Conservation (phyloP, 1,284 basidiomycete species). For the Tremellales sp. region DNA sequence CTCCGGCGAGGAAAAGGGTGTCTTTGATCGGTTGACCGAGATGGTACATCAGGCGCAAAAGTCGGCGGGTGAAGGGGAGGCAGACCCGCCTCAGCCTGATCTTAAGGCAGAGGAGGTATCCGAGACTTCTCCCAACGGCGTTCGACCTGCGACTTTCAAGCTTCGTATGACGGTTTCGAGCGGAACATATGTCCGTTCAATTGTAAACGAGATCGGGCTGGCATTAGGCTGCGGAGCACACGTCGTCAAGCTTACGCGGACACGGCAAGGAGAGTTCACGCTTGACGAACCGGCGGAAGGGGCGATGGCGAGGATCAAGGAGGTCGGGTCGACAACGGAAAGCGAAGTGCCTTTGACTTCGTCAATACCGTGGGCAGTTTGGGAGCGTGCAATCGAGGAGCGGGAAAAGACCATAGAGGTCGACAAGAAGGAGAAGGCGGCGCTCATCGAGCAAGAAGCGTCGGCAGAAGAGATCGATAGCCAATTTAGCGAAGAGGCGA, state of each 20-base stretch:
- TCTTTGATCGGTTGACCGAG: conserved; percentile 60
- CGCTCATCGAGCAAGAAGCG: conserved; percentile 48
- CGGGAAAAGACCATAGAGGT: conserved; percentile 36
- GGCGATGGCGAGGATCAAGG: conserved; percentile 5
- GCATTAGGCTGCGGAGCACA: conserved; percentile 80
- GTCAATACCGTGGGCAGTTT: conserved; percentile 77
- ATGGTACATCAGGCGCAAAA: conserved; percentile 43
- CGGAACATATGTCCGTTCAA: conserved; percentile 93
- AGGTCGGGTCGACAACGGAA: not conserved
- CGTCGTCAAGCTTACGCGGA: conserved; percentile 80
- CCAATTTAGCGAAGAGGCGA: conserved; percentile 46
- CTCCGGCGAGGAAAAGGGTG: conserved; percentile 63
- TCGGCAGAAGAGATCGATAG: conserved; percentile 27
- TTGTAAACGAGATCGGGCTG: conserved; percentile 84
- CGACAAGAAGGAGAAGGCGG: conserved; percentile 51
- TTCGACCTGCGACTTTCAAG: conserved; percentile 70
- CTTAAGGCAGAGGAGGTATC: conserved; percentile 33
- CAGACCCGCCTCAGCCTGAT: conserved; percentile 23
- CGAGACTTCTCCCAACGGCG: conserved; percentile 47
- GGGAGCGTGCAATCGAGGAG: conserved; percentile 58
- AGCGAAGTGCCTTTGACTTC: conserved; percentile 1
- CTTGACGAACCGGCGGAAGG: conserved; percentile 40
- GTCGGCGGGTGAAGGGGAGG: conserved; percentile 41
- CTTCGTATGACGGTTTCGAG: conserved; percentile 86
- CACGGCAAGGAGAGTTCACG: conserved; percentile 74